Percentiles rank a stretch among this genome's conserved stretches.
phyloP scores from a whole-genome alignment of 805 yeast species.

The Wickerhamomyces rabaulensis region DNA sequence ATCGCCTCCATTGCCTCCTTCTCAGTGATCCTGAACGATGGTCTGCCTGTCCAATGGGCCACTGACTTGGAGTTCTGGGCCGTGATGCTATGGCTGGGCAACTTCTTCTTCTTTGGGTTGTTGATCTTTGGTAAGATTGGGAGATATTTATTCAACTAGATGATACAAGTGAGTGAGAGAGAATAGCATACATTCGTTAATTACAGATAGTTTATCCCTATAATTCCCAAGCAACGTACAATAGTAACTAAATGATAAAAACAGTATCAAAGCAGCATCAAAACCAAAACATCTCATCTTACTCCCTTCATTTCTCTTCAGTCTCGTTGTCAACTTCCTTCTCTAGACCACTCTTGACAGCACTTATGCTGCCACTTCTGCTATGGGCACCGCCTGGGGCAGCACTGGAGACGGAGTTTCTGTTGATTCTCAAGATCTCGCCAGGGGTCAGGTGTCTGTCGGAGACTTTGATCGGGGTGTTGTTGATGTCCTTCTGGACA shows the following conservation, averaged over 20 bases:
- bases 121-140: constrained; percentile 68
- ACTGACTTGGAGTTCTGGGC: constrained; percentile 56
- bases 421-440: constrained; percentile 52
- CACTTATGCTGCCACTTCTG: constrained; percentile 1
- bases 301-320: background rate
- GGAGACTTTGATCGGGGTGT: constrained; percentile 10
- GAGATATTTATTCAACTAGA: constrained; percentile 38
- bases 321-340: constrained; percentile 30
- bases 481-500: constrained; percentile 23
- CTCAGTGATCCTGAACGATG: constrained; percentile 21
- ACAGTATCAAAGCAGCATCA: background rate
- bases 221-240: background rate
- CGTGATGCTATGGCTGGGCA: constrained; percentile 48
- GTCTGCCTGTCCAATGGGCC: constrained; percentile 10
- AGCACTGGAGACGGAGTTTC: constrained; percentile 45
- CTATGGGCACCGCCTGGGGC: background rate
- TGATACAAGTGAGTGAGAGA: no score
- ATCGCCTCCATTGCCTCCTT: constrained; percentile 21
- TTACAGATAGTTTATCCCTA: background rate
- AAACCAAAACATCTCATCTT: background rate
- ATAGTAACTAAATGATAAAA: background rate
- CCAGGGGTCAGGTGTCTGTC: constrained; percentile 29
- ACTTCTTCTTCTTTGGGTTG: constrained; percentile 62
- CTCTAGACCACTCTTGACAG: constrained; percentile 32
- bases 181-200: no score